Conservation (phyloP, 371 early-diverging fungal genomes). For the Lichtheimia ornata region DNA sequence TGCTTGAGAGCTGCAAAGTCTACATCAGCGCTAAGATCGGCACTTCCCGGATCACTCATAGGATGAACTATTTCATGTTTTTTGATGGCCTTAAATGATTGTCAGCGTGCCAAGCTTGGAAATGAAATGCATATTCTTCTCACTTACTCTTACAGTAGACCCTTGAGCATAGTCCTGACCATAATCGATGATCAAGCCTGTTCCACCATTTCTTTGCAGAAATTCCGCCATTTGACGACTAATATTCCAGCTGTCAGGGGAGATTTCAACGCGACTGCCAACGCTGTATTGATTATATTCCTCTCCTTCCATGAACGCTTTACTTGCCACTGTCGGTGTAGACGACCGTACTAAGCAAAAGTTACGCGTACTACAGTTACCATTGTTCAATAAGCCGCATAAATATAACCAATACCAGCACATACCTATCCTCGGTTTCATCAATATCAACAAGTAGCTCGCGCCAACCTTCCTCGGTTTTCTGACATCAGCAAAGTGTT, state of each 20-base stretch:
- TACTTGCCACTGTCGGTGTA: slow-evolving; percentile 65
- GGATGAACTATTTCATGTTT: slow-evolving; percentile 82
- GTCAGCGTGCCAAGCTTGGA: no score
- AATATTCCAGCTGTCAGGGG: slow-evolving; percentile 75
- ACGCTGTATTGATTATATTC: slow-evolving; percentile 44
- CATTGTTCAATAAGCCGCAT: not conserved
- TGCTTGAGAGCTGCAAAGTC: slow-evolving; percentile 81
- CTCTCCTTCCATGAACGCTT: slow-evolving; percentile 53
- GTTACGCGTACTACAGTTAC: slow-evolving; percentile 58
- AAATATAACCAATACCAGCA: not conserved
- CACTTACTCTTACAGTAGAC: slow-evolving; percentile 79
- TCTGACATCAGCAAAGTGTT: slow-evolving; percentile 25
- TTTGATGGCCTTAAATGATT: slow-evolving; percentile 71
- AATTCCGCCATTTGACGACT: slow-evolving; percentile 67
- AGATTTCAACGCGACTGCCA: slow-evolving; percentile 84
- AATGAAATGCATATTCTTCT: not conserved
- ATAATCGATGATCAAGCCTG: slow-evolving; percentile 89
- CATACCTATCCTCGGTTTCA: slow-evolving; percentile 56
- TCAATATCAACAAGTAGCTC: slow-evolving; percentile 90
- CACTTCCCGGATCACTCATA: slow-evolving; percentile 78
- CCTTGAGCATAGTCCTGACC: slow-evolving; percentile 80
- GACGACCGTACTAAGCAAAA: slow-evolving; percentile 82
- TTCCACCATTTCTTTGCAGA: slow-evolving; percentile 65
- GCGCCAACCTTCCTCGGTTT: slow-evolving; percentile 80
- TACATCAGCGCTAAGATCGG: slow-evolving; percentile 93